phyloP scores from a whole-genome alignment of 2,329 filamentous ascomycete species.

The Trichoderma atroviride region DNA sequence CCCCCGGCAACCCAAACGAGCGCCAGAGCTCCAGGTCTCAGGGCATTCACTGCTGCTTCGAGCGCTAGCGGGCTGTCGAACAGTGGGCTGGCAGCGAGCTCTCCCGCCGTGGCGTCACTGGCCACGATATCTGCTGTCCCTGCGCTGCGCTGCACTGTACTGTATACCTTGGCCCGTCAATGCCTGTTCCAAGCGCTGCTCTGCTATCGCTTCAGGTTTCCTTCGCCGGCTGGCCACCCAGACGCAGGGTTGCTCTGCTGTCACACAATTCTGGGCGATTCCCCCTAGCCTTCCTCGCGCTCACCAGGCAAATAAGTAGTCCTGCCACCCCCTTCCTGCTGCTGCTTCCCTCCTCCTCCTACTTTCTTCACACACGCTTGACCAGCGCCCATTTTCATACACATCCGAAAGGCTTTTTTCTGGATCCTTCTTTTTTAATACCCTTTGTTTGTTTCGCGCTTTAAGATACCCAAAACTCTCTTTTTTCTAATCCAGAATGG shows the following conservation, averaged over 20 bases:
- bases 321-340: conserved; percentile 39
- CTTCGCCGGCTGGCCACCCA: neutral
- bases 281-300: conserved; percentile 27
- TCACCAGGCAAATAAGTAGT: conserved; percentile 47
- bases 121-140: neutral
- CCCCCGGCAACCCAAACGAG: conserved; percentile 23
- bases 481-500: conserved; percentile 61
- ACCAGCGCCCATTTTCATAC: conserved; percentile 37
- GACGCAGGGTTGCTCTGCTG: neutral
- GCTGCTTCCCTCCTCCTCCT: conserved; percentile 36
- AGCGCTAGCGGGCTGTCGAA: neutral
- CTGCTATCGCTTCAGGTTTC: neutral
- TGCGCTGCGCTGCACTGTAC: neutral
- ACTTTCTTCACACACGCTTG: conserved; percentile 40
- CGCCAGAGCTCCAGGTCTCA: conserved; percentile 20
- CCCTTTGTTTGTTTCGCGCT: conserved; percentile 48
- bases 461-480: conserved; percentile 46
- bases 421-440: conserved; percentile 45
- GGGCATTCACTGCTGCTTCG: conserved; percentile 9
- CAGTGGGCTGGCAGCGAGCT: conserved; percentile 14
- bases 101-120: conserved; percentile 25
- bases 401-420: conserved; percentile 40
- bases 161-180: neutral
- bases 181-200: neutral
- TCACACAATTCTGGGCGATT: conserved; percentile 24